Base-by-base conservation (phyloP, 805 yeast species). In the Yamadazyma olivae region DNA sequence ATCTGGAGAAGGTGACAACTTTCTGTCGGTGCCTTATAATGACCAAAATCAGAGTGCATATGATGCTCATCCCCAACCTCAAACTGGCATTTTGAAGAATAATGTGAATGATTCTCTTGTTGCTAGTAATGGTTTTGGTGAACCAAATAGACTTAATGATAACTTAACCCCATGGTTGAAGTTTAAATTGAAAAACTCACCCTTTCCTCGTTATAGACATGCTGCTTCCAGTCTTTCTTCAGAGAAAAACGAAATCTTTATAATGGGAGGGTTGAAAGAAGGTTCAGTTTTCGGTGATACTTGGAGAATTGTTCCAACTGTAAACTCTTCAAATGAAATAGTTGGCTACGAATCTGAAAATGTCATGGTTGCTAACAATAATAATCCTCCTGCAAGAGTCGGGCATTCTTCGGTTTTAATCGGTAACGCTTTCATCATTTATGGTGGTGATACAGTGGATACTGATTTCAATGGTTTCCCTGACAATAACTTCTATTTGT, bases 231-330 rank as follows among this genome's bases (percentile, higher is more conserved):
- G 83, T 17, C 64, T 79, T 17, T 74, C 88, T 5, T 80, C 93
- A 10, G 89, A 87, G 20, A 81, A 81, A 37, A 87, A 87, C 36
- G 93, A 88, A 41, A 65, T 89, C 15, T 88, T 78, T 55, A 72
- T 93, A 16, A 90, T 93, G 87, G 99, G 99, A 27, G 99, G 99
- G 6, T 69, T 93, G 32, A 83, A 90, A 53, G 96, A 90, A 36
- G 86, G 87, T 38, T 81, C 91, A 14, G 96, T 91, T 5, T 87
- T 84, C 59, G 96, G 96, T 32, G 99, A 93, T 57, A 79, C 95
- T 46, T 93, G 99, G 99, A 80, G 83, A 40, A 70, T 91, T 39
- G 75, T 75, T 44, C 81, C 86, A 2, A 61, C 56, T 30, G 31
- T 51, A 13, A 20, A 51, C 17, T 48, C 53, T n/a, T 35, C 44